Evolutionary conservation across 2,329 filamentous ascomycete species (phyloP), one percentile per base, ranked within the genome.

Genomic region (Lecanicillium sp.): DNA sequence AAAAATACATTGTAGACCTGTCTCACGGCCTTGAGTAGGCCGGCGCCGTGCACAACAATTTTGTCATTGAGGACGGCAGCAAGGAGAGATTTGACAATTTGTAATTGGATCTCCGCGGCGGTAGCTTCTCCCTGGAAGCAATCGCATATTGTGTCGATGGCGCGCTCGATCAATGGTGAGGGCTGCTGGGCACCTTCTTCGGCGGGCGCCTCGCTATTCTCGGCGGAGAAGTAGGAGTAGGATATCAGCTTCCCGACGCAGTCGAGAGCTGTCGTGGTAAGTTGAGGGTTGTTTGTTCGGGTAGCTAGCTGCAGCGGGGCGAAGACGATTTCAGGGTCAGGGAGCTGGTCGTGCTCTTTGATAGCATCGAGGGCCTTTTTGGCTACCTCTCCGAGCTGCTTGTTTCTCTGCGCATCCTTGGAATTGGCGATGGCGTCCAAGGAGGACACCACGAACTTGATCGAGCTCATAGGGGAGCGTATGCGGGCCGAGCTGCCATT

Each of bases 1-100:
- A 98, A 72, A 61, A 98, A 98, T 51, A 98, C 94, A 67, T 98
- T 98, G 71, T 98, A 98, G 42, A 96, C 94, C 62, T 97, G 87
- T 50, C 92, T 84, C 48, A 98, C 88, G 39, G 92, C 90, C 68
- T 98, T 98, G 48, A 98, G 72, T 45, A 98, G 73, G 46, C 92
- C 94, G 28, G 92, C 90, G 43, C 92, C 92, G 59, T 98, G 92
- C 2, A 98, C 94, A 31, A 98, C 88, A 48, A 97, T 95, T 67
- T 97, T 98, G 68, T 98, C 92, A 57, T 97, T 97, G 47, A 98
- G 69, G 12, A 98, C 92, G 12, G 94, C 94, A 12, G 92, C 89
- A 43, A 98, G 70, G 43, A 98, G 71, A 2, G 92, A 97, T 66
- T 98, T 97, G 59, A 98, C 87, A 51, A 98, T 98, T 64, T 98